Evolutionary conservation across 352 stramenopile genomes (phyloP).

Genomic region (Pythium sukuiense): DNA sequence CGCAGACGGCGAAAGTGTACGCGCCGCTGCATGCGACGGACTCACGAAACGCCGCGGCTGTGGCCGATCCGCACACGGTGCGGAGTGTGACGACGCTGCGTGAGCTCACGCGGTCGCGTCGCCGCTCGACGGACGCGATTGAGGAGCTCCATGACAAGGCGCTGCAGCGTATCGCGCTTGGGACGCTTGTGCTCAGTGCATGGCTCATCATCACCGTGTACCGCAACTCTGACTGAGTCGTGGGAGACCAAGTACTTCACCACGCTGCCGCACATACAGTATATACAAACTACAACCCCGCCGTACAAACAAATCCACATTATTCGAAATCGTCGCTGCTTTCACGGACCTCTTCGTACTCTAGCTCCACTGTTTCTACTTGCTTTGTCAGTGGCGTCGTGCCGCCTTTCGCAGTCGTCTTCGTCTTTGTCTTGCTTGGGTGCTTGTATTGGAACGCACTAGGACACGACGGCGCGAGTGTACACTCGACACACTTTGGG

Average conservation of each 20-base stretch:
- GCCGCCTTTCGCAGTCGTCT: slow-evolving; percentile 11
- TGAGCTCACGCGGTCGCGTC: slow-evolving; percentile 21
- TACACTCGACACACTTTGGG: slow-evolving; percentile 59
- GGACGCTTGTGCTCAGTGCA: slow-evolving; percentile 32
- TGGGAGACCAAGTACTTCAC: neutral
- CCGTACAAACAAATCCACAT: neutral
- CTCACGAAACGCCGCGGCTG: neutral
- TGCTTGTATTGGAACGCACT: slow-evolving; percentile 37
- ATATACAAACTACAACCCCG: slow-evolving; percentile 6
- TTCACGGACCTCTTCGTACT: neutral
- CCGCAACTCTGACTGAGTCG: slow-evolving; percentile 19
- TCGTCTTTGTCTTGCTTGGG: slow-evolving; percentile 13
- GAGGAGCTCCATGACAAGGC: slow-evolving; percentile 42
- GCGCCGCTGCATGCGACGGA: neutral
- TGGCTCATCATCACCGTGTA: slow-evolving; percentile 43
- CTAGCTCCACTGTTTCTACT: neutral
- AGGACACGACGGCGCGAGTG: slow-evolving; percentile 50
- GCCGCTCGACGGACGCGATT: slow-evolving; percentile 32
- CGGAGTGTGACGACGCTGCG: slow-evolving; percentile 24
- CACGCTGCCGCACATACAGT: neutral
- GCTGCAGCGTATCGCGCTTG: slow-evolving; percentile 34
- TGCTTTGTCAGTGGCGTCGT: neutral
- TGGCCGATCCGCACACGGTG: slow-evolving; percentile 22
- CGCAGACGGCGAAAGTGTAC: slow-evolving; percentile 28
- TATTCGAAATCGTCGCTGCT: slow-evolving; percentile 9